phyloP scores from a whole-genome alignment of 2,329 filamentous ascomycete species.

The Trichophaea hybrida region DNA sequence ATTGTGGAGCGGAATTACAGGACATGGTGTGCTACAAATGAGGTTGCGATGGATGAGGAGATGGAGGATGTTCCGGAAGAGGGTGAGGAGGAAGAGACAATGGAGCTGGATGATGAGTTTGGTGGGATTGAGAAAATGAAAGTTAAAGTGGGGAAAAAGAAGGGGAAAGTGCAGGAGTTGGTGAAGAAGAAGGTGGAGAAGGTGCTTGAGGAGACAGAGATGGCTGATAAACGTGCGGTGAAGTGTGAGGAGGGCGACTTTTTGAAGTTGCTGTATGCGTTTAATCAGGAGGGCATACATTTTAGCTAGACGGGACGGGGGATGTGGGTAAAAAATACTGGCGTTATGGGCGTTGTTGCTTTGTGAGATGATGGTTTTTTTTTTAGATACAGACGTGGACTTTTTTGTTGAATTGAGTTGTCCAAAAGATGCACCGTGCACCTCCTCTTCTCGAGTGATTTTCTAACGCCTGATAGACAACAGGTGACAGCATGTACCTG shows the following conservation, averaged over 20 bases:
- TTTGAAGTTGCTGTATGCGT: conserved; percentile 46
- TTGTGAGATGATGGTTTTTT: too few relatives aligned
- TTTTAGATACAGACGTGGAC: too few relatives aligned
- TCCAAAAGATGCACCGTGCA: too few relatives aligned
- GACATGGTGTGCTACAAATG: conserved; percentile 77
- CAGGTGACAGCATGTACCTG: too few relatives aligned
- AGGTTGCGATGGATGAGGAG: conserved; percentile 33
- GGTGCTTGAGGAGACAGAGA: conserved; percentile 63
- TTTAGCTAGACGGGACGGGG: conserved; percentile 37
- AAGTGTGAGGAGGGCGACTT: conserved; percentile 92
- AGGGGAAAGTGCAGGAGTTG: conserved; percentile 62
- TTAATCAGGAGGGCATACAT: conserved; percentile 87
- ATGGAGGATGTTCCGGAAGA: conserved; percentile 11
- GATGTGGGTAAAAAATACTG: background rate
- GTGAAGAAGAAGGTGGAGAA: conserved; percentile 77
- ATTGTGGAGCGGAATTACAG: conserved; percentile 81
- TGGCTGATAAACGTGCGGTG: conserved; percentile 67
- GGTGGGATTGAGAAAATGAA: conserved; percentile 36
- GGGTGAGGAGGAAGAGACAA: conserved; percentile 27
- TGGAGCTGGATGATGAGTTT: conserved; percentile 34
- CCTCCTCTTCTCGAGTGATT: too few relatives aligned
- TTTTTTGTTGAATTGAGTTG: too few relatives aligned
- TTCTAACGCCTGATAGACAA: too few relatives aligned
- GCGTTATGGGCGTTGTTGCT: background rate
- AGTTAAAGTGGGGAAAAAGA: conserved; percentile 41